A percentile compares a stretch with the other conserved stretches of the same genome.
phyloP scores from a whole-genome alignment of 1,139 yeast genomes.

The Hyphopichia khmerensis region DNA sequence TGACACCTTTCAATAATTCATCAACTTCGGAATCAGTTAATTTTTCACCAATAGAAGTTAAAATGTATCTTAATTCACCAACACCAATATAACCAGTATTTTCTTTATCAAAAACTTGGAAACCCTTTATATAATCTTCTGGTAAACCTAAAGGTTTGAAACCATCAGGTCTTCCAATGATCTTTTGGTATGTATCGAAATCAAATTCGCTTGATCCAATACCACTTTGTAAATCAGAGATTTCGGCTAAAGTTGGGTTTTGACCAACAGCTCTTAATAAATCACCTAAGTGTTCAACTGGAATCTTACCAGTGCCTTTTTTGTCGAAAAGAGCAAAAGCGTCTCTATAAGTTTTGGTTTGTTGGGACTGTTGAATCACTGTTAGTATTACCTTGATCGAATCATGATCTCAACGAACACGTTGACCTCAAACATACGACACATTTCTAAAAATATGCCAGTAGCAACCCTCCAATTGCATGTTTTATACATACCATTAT shows the following conservation, averaged over 20 bases:
- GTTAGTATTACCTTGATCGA: too few relatives aligned
- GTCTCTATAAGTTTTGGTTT: constrained; percentile 82
- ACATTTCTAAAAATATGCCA: too few relatives aligned
- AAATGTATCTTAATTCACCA: constrained; percentile 91
- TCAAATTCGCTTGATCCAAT: constrained; percentile 53
- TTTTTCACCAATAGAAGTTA: constrained; percentile 93
- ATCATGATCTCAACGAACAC: too few relatives aligned
- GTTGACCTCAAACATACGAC: too few relatives aligned
- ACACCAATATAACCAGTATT: constrained; percentile 94
- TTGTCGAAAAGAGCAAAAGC: constrained; percentile 97
- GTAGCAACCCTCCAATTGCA: neutral
- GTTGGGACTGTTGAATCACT: constrained; percentile 35
- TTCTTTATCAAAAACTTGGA: constrained; percentile 97
- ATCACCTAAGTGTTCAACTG: constrained; percentile 88
- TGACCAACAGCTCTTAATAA: constrained; percentile 96
- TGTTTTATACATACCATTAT: neutral
- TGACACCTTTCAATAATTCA: constrained; percentile 92
- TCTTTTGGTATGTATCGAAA: constrained; percentile 73
- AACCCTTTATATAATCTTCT: constrained; percentile 95
- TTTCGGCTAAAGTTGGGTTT: constrained; percentile 93
- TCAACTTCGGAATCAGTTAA: constrained; percentile 89
- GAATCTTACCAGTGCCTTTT: constrained; percentile 91
- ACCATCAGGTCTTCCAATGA: constrained; percentile 85
- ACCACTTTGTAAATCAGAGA: constrained; percentile 64
- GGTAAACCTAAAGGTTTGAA: constrained; percentile 90